Evolutionary conservation across 2,329 filamentous ascomycete genomes (phyloP), one percentile per base, ranked within the genome.

Genomic region (Stemphylium beticola): DNA sequence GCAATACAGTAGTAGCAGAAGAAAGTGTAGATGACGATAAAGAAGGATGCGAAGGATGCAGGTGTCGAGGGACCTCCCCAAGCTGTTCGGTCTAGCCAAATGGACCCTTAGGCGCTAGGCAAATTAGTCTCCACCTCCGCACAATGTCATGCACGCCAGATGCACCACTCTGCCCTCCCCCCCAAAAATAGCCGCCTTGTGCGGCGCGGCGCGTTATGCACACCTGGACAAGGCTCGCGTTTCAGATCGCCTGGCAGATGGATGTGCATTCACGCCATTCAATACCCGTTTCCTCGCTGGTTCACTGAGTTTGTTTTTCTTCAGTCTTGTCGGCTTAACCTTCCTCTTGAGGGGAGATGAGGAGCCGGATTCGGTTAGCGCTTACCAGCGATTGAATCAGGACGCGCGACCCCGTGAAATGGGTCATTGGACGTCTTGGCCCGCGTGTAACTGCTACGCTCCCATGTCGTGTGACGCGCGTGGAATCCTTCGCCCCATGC

Each of bases 181-280:
- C 22, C 59, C 57, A 55, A 65, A 65, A 61, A 64, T 66, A 65
- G 62, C 32, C 47, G 57, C 41, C 44, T 53, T 18, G 45, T 56
- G 60, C 15, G 33, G 33, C 60, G 44, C 22, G 22, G 6, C 40
- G 36, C n/a, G 26, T 17, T 37, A 47, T 38, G 45, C 55, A 51
- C 48, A 39, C 40, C 41, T 43, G 39, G 32, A 46, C 49, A 44
- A 53, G 50, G 44, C 53, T 62, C 57, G 57, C 48, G 61, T 66
- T 66, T 66, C 61, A 63, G 2, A 20, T 53, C 53, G 34, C 15
- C 49, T 42, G 24, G n/a, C 18, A 22, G 22, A 39, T 20, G 17
- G 22, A 39, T 20, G 17, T 38, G 17, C 17, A n/a, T 20, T 20
- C 12, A 18, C n/a, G 11, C 38, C 9, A 11, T 20, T 18, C 20